These are phyloP conservation scores for Citrus cavaleriei DNA, from an alignment of 345 rosid genomes.

Conservation along the genomic window DNA sequence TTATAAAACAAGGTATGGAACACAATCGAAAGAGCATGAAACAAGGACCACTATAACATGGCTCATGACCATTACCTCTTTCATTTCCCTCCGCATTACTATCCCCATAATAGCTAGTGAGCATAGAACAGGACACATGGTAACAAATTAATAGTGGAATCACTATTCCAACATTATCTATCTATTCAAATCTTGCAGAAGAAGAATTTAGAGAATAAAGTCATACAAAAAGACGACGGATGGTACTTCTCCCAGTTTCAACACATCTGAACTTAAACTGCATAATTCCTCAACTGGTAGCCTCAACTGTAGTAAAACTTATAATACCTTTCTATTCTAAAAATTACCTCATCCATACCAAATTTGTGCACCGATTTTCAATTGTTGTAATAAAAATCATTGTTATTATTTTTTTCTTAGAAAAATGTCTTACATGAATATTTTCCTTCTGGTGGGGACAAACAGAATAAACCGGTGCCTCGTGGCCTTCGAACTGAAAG, in stretches of 20 bases:
- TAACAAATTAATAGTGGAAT: neutral
- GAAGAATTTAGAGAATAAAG: neutral
- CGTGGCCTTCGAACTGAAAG: conserved; percentile 38
- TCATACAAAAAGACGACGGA: no score
- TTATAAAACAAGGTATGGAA: neutral
- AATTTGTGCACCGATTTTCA: neutral
- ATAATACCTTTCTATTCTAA: neutral
- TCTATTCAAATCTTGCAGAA: neutral
- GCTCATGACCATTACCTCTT: neutral
- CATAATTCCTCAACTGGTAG: neutral
- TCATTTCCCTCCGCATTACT: neutral
- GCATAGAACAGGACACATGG: neutral
- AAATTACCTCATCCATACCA: neutral
- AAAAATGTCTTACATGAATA: conserved; percentile 25
- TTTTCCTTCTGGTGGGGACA: conserved; percentile 40
- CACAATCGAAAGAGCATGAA: neutral
- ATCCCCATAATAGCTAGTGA: neutral
- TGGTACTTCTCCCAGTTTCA: neutral
- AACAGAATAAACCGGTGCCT: conserved; percentile 36
- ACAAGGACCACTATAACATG: neutral
- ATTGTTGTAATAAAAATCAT: no score
- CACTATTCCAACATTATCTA: neutral
- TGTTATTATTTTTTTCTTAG: neutral
- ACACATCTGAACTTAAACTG: neutral
- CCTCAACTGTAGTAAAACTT: neutral